phyloP scores from a whole-genome alignment of 192 early-diverging fungal species.

The Coemansia sp. region DNA sequence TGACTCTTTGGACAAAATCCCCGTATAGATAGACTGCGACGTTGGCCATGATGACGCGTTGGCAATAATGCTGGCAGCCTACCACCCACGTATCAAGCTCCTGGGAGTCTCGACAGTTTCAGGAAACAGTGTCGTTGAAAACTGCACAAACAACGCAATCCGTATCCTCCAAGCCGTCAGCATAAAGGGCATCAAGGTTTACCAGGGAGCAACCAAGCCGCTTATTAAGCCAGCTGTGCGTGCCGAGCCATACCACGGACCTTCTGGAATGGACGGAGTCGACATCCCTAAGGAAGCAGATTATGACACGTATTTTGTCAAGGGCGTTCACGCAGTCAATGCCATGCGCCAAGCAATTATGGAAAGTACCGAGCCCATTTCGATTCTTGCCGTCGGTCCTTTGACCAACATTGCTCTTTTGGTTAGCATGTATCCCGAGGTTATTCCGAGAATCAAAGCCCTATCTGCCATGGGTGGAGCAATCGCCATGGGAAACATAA shows the following conservation, averaged over 20 bases:
- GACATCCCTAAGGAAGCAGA: slow-evolving; percentile 3
- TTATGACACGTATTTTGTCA: slow-evolving; percentile 5
- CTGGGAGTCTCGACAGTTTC: slow-evolving; percentile 19
- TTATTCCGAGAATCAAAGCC: slow-evolving; percentile 23
- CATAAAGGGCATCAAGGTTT: slow-evolving; percentile 13
- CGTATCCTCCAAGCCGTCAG: slow-evolving; percentile 16
- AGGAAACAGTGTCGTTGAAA: slow-evolving; percentile 12
- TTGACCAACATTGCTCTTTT: slow-evolving; percentile 46
- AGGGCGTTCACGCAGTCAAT: slow-evolving; percentile 8
- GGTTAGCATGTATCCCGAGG: slow-evolving; percentile 35
- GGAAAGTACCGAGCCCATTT: slow-evolving; percentile 5
- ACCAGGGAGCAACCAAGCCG: slow-evolving; percentile 20
- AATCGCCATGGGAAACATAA: slow-evolving; percentile 13
- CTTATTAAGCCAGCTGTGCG: slow-evolving; percentile 7
- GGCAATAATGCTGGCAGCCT: slow-evolving; percentile 21
- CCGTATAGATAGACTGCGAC: slow-evolving; percentile 32
- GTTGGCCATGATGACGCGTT: slow-evolving; percentile 27
- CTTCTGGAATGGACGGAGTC: slow-evolving; percentile 8
- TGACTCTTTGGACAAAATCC: neutral
- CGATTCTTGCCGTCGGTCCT: slow-evolving; percentile 35
- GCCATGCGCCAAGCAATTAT: slow-evolving; percentile 18
- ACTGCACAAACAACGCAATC: slow-evolving; percentile 15
- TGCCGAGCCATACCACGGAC: slow-evolving; percentile 10
- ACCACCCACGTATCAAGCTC: slow-evolving; percentile 16
- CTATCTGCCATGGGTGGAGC: slow-evolving; percentile 46